These are phyloP conservation scores for Castanea crenata DNA, from an alignment of 306 rosid species.

Conservation along the genomic window DNA sequence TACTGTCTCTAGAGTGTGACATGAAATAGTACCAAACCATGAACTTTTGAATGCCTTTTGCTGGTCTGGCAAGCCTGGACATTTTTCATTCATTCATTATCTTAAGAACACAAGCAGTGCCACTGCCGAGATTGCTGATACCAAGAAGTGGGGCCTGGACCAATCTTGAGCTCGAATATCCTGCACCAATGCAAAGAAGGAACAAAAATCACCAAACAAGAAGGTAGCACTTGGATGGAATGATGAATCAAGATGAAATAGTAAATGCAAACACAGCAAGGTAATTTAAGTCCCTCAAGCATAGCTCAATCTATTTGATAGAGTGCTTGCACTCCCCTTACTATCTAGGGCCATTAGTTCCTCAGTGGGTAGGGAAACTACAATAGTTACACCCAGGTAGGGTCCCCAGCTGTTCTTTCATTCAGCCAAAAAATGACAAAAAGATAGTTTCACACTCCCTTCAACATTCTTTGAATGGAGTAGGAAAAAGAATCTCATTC, in stretches of 20 bases:
- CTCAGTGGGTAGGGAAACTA: too few species aligned
- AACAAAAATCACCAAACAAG: slow-evolving; percentile 11
- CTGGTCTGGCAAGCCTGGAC: slow-evolving; percentile 16
- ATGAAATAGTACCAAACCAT: slow-evolving; percentile 15
- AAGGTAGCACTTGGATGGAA: not conserved
- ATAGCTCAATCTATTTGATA: too few species aligned
- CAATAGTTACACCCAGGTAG: too few species aligned
- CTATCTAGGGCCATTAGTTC: too few species aligned
- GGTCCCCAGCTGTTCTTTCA: too few species aligned
- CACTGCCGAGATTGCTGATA: slow-evolving; percentile 39
- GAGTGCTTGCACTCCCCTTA: too few species aligned
- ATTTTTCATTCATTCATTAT: slow-evolving; percentile 13
- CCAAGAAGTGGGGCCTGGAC: slow-evolving; percentile 38
- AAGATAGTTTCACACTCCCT: not conserved
- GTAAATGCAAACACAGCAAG: too few species aligned
- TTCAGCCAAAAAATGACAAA: not conserved
- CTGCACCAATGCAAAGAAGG: slow-evolving; percentile 43
- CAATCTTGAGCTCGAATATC: slow-evolving; percentile 39
- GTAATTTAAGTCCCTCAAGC: too few species aligned
- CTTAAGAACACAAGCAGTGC: slow-evolving; percentile 50
- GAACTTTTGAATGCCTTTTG: slow-evolving; percentile 9
- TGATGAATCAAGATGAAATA: not conserved
- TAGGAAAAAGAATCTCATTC: not conserved
- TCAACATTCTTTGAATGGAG: not conserved
- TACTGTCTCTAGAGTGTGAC: slow-evolving; percentile 17